Conservation (phyloP, 1,284 basidiomycete species). For the Taiwanofungus camphoratus region DNA sequence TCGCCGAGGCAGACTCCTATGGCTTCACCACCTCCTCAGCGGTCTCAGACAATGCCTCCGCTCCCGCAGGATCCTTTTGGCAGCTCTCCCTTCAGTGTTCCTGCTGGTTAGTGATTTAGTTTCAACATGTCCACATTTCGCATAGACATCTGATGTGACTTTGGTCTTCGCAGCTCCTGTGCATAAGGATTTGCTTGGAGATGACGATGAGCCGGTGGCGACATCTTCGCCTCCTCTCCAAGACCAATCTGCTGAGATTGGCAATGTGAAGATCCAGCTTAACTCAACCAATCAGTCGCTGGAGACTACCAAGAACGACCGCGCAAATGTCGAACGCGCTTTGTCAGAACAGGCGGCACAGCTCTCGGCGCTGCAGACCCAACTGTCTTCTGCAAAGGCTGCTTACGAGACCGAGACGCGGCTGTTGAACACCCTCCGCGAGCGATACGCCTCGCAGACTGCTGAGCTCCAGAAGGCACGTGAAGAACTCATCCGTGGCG, state of each 20-base stretch:
- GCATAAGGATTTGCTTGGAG: slow-evolving; percentile 58
- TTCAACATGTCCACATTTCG: neutral
- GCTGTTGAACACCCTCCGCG: slow-evolving; percentile 68
- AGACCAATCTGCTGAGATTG: slow-evolving; percentile 75
- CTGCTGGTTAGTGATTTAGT: slow-evolving; percentile 15
- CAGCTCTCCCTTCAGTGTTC: slow-evolving; percentile 20
- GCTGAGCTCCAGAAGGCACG: slow-evolving; percentile 72
- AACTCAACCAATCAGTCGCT: slow-evolving; percentile 74
- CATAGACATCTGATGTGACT: neutral
- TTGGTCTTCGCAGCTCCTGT: slow-evolving; percentile 12
- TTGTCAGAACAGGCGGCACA: slow-evolving; percentile 62
- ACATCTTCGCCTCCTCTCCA: slow-evolving; percentile 45
- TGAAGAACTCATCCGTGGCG: slow-evolving; percentile 82
- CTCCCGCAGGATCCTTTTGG: slow-evolving; percentile 39
- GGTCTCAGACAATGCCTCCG: slow-evolving; percentile 18
- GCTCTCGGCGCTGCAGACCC: slow-evolving; percentile 68
- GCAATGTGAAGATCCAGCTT: slow-evolving; percentile 81
- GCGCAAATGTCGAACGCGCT: slow-evolving; percentile 48
- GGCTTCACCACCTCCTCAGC: slow-evolving; percentile 17
- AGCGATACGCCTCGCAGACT: slow-evolving; percentile 68
- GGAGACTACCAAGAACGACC: slow-evolving; percentile 54
- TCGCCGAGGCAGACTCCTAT: slow-evolving; percentile 22
- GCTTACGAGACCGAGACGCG: slow-evolving; percentile 84
- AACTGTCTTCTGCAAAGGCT: slow-evolving; percentile 70
- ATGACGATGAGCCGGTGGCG: slow-evolving; percentile 53